Percentiles rank a stretch among this genome's conserved stretches.
Evolutionary conservation across 2,329 filamentous ascomycete genomes (phyloP).

Genomic region (Onygenales sp.): DNA sequence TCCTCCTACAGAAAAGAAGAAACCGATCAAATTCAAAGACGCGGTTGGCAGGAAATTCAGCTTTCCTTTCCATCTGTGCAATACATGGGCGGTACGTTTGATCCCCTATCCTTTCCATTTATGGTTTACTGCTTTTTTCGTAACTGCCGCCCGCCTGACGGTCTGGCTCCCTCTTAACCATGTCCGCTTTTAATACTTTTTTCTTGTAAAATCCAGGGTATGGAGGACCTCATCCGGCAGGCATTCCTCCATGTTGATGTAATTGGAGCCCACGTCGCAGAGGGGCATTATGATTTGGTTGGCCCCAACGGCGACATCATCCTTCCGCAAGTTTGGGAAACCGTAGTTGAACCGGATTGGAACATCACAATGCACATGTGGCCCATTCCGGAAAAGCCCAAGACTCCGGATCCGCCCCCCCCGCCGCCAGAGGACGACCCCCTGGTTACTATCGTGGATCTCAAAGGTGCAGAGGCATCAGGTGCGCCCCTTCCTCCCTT

Average conservation of each 20-base stretch:
- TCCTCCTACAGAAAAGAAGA: conserved; percentile 50
- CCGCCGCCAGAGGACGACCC: conserved; percentile 15
- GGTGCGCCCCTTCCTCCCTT: conserved; percentile 18
- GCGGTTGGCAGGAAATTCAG: conserved; percentile 85
- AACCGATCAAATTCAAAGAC: conserved; percentile 82
- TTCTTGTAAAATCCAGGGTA: conserved; percentile 48
- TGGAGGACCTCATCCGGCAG: conserved; percentile 79
- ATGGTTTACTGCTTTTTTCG: background rate
- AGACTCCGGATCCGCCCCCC: conserved; percentile 28
- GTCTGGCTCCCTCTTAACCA: background rate
- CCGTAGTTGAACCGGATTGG: conserved; percentile 70
- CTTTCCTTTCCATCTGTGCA: conserved; percentile 79
- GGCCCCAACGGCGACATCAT: conserved; percentile 76
- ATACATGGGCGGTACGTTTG: conserved; percentile 65
- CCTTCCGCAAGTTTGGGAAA: conserved; percentile 72
- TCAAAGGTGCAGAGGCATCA: conserved; percentile 26
- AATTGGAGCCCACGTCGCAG: conserved; percentile 64
- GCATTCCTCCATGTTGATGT: conserved; percentile 71
- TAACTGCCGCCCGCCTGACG: background rate
- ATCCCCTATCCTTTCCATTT: background rate
- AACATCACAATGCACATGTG: conserved; percentile 59
- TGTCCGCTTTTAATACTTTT: background rate
- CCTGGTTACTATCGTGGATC: conserved; percentile 14
- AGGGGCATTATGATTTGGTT: conserved; percentile 71
- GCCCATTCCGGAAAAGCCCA: conserved; percentile 48